Base-by-base conservation (phyloP, 108 stramenopile genomes). In the Stephanodiscus minutulus region DNA sequence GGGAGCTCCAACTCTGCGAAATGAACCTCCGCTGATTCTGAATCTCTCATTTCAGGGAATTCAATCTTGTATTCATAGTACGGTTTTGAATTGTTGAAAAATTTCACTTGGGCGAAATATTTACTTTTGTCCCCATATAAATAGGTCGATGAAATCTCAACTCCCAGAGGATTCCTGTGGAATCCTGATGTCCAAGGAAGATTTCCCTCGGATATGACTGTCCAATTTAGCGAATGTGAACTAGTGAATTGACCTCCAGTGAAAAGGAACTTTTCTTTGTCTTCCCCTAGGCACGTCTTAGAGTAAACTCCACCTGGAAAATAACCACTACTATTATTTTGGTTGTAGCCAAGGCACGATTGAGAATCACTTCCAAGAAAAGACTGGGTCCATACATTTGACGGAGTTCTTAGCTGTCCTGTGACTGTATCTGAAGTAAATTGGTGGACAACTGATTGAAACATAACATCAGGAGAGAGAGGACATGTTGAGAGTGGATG, bases 61-160 rank as follows among this genome's bases (percentile, higher is more conserved):
- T 25, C 15, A 29, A 56, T 56, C 66, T 31, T 52, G 39, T 66
- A 66, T 52, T 66, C 50, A 21, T 36, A 50, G 39, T 53, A 66
- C 24, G 53, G 50, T n/a, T 12, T 66, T 20, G 20, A 20, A 39
- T 35, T 66, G 5, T 31, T 9, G 12, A 39, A 66, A 41, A 66
- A 54, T 31, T 21, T 31, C 37, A 53, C 66, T 47, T 66, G 52
- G 50, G 10, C 8, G 20, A 53, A 66, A 24, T 13, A 54, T 37
- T 66, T 66, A 24, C 52, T 52, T 18, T 5, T 0, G 28, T 66
- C 66, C 53, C 66, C 66, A 3, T 31, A 13, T 33, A 53, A 29
- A 37, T 66, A 66, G 33, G 49, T 36, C 22, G 66, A 66, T 33
- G 20, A 11, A 2, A 66, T 53, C 17, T 36, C 2, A 39, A 54